Evolutionary conservation across 1,139 yeast genomes (phyloP).

Genomic region (Zygoascus meyerae): DNA sequence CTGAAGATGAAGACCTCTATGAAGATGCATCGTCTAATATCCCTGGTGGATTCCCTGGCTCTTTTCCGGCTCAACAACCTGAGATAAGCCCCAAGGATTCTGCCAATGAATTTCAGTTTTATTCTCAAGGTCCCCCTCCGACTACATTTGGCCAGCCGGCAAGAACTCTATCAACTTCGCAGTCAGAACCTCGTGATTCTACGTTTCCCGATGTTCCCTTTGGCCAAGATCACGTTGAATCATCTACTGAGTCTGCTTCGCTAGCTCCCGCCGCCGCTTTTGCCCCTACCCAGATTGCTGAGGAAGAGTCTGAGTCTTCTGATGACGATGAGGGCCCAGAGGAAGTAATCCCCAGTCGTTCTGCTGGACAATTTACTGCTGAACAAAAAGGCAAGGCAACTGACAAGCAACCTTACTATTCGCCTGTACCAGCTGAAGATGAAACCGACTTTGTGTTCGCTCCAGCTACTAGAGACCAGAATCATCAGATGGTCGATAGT

Average conservation of each 20-base stretch:
- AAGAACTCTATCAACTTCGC: too few relatives aligned
- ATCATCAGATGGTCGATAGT: slow-evolving; percentile 7
- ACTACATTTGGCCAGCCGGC: too few relatives aligned
- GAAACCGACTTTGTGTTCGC: slow-evolving; percentile 10
- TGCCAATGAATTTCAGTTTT: not conserved
- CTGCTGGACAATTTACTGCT: not conserved
- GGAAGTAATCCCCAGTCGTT: slow-evolving; percentile 10
- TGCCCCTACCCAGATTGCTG: slow-evolving; percentile 17
- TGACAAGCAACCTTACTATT: not conserved
- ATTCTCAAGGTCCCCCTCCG: too few relatives aligned
- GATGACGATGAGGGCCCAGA: slow-evolving; percentile 39
- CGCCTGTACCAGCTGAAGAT: slow-evolving; percentile 1
- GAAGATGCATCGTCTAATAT: slow-evolving; percentile 7
- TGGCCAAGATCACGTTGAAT: too few relatives aligned
- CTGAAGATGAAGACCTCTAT: slow-evolving; percentile 13
- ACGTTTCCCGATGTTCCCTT: too few relatives aligned
- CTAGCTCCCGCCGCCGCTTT: not conserved
- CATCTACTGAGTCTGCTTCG: too few relatives aligned
- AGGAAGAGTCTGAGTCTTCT: slow-evolving; percentile 27
- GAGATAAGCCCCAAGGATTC: slow-evolving; percentile 25
- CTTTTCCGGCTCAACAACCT: slow-evolving; percentile 21
- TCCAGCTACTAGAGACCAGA: slow-evolving; percentile 1
- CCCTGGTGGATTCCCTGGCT: slow-evolving; percentile 17
- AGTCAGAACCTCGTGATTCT: too few relatives aligned
- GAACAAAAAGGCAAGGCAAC: not conserved